A percentile compares a stretch with the other conserved stretches of the same genome.
Evolutionary conservation across 1,284 basidiomycete genomes (phyloP).

Genomic region (Vanrija pseudolonga): DNA sequence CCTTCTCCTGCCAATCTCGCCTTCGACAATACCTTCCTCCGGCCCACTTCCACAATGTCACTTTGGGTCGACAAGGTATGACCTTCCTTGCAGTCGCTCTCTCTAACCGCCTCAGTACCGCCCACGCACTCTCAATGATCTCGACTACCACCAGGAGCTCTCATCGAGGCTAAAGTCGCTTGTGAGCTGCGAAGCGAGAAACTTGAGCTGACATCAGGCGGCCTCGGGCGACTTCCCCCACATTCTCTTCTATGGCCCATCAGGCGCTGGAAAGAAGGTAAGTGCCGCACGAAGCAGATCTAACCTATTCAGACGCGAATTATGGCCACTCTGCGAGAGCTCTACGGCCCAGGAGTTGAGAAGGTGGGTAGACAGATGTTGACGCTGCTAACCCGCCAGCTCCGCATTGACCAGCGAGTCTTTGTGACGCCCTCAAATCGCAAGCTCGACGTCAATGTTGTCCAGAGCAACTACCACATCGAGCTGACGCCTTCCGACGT

Average conservation of each 20-base stretch:
- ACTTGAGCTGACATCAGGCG: constrained; percentile 53
- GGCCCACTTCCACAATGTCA: constrained; percentile 55
- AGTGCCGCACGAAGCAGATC: constrained; percentile 1
- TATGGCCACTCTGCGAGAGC: constrained; percentile 76
- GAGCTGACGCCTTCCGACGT: constrained; percentile 99
- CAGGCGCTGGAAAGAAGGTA: constrained; percentile 90
- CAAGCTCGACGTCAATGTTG: constrained; percentile 94
- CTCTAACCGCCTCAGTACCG: constrained; percentile 63
- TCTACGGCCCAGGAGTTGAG: constrained; percentile 89
- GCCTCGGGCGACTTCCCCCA: constrained; percentile 93
- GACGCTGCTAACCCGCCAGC: constrained; percentile 53
- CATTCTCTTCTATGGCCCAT: constrained; percentile 95
- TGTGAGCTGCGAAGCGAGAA: constrained; percentile 47
- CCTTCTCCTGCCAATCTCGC: too few relatives aligned
- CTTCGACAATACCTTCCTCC: too few relatives aligned
- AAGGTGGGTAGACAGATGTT: constrained; percentile 58
- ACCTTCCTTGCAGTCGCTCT: background rate
- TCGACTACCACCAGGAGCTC: constrained; percentile 84
- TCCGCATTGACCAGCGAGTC: constrained; percentile 96
- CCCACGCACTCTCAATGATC: constrained; percentile 74
- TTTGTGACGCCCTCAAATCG: constrained; percentile 92
- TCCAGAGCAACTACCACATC: constrained; percentile 95
- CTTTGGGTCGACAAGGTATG: constrained; percentile 82
- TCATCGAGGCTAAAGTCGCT: constrained; percentile 76
- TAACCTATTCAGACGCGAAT: constrained; percentile 65